Conservation (phyloP, 140 eudicot genomes). For the Cichorium intybus region DNA sequence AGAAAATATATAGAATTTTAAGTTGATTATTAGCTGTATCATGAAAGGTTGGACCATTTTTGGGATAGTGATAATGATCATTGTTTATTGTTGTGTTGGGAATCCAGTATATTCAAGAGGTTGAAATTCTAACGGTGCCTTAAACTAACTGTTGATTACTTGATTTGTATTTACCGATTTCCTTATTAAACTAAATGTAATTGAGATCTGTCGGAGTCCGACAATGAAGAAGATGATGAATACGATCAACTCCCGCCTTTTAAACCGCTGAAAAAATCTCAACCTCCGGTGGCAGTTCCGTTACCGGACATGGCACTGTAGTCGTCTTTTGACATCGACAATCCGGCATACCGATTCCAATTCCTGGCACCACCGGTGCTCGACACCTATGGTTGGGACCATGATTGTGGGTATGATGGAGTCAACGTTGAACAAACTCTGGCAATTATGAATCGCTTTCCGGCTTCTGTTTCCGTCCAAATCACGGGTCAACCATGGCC, state of each 20-base stretch:
- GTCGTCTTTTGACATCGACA: conserved; percentile 83
- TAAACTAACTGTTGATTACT: no score
- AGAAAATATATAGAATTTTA: no score
- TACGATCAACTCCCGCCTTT: conserved; percentile 97
- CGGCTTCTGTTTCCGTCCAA: conserved; percentile 60
- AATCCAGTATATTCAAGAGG: no score
- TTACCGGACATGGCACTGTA: conserved; percentile 91
- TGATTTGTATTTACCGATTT: no score
- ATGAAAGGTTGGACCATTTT: no score
- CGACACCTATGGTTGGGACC: conserved; percentile 96
- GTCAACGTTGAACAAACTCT: conserved; percentile 77
- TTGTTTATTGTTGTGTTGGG: no score
- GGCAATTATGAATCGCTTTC: conserved; percentile 56
- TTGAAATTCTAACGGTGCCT: no score
- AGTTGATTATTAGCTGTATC: no score
- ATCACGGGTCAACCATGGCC: conserved; percentile 67
- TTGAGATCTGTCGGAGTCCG: conserved; percentile 75
- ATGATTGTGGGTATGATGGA: no score
- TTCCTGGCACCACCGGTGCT: conserved; percentile 92
- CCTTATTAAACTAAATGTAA: no score
- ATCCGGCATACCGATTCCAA: conserved; percentile 79
- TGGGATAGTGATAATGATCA: no score
- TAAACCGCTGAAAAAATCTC: conserved; percentile 72
- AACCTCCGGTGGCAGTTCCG: conserved; percentile 78
- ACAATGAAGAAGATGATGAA: conserved; percentile 76